phyloP scores from a whole-genome alignment of 768 basidiomycete genomes.

The Trametes sanguinea region DNA sequence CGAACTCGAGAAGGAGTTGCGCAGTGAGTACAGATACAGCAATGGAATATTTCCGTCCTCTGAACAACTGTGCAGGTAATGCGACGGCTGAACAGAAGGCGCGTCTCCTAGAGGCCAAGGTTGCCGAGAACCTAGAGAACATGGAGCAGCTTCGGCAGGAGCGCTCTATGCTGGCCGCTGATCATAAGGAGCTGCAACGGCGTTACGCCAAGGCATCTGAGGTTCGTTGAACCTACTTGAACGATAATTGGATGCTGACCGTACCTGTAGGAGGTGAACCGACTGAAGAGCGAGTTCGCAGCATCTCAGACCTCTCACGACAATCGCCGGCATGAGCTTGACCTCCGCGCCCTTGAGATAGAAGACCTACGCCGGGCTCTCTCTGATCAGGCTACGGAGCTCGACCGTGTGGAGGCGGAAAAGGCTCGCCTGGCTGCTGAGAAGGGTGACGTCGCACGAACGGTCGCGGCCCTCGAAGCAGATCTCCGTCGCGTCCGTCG shows the following conservation, averaged over 20 bases:
- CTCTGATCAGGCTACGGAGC: slow-evolving; percentile 57
- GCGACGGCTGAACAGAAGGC: slow-evolving; percentile 72
- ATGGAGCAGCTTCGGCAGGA: slow-evolving; percentile 80
- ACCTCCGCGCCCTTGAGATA: slow-evolving; percentile 69
- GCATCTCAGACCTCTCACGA: slow-evolving; percentile 68
- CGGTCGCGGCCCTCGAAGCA: slow-evolving; percentile 66
- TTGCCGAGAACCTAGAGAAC: slow-evolving; percentile 66
- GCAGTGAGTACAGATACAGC: slow-evolving; percentile 46
- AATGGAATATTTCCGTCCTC: neutral
- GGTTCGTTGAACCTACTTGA: slow-evolving; percentile 39
- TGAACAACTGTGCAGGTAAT: slow-evolving; percentile 46
- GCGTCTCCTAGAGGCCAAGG: slow-evolving; percentile 64
- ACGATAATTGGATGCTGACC: neutral
- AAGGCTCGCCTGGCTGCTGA: slow-evolving; percentile 61
- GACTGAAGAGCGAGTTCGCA: slow-evolving; percentile 62
- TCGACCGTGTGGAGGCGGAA: slow-evolving; percentile 65
- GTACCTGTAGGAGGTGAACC: slow-evolving; percentile 52
- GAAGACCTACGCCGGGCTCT: slow-evolving; percentile 74
- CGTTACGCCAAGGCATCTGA: slow-evolving; percentile 67
- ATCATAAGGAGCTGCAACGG: slow-evolving; percentile 74
- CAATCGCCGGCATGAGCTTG: slow-evolving; percentile 70
- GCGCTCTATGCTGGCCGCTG: slow-evolving; percentile 63
- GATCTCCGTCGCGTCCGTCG: slow-evolving; percentile 75
- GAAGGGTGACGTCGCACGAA: slow-evolving; percentile 64
- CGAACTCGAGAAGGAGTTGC: slow-evolving; percentile 71